Base-by-base conservation (phyloP, 2,329 filamentous ascomycete genomes). In the Aspergillus brunneoviolaceus region DNA sequence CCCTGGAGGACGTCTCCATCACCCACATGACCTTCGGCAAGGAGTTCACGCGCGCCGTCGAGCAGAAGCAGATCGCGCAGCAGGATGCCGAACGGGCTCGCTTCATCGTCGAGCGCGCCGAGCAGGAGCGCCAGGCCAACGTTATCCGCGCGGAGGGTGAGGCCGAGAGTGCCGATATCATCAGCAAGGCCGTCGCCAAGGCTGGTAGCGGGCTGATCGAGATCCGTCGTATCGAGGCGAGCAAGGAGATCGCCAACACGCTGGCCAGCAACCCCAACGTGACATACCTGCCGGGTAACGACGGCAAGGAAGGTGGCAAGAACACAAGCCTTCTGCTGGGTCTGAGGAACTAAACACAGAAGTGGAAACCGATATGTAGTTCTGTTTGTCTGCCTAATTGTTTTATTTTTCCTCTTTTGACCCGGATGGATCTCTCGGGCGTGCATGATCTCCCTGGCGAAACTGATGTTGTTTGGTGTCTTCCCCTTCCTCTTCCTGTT, bases 1-100 rank as follows among this genome's bases (percentile, higher is more conserved):
- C 92, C 29, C 91, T 99, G 57, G 95, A 99, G 81, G 95, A 99
- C 74, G 95, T 99, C 62, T 96, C 92, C 74, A 99, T 99, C 79
- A 99, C 95, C 63, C 95, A 99, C 85, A 99, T 99, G 95, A 99
- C 95, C 56, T 99, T 99, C 76, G 95, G 95, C 70, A 94, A 94
- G 79, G 95, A 99, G 80, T 99, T 99, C 84, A 99, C 95, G 63
- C 91, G 91, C 79, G 95, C 95, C 66, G 95, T 99, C 72, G 95
- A 99, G 83, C 95, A 99, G 87, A 99, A 99, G 88, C 95, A 99
- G 84, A 99, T 99, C 77, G 95, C 95, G 58, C 95, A 99, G 82
- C 95, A 99, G 81, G 95, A 99, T 75, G 95, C 95, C 65, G 95
- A 99, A 85, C 87, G 95, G 67, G 95, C 95, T 52, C 87, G 95